Evolutionary conservation across 2,329 filamentous ascomycete genomes (phyloP), one percentile per base, ranked within the genome.

Genomic region (Trichoderma lentiforme): DNA sequence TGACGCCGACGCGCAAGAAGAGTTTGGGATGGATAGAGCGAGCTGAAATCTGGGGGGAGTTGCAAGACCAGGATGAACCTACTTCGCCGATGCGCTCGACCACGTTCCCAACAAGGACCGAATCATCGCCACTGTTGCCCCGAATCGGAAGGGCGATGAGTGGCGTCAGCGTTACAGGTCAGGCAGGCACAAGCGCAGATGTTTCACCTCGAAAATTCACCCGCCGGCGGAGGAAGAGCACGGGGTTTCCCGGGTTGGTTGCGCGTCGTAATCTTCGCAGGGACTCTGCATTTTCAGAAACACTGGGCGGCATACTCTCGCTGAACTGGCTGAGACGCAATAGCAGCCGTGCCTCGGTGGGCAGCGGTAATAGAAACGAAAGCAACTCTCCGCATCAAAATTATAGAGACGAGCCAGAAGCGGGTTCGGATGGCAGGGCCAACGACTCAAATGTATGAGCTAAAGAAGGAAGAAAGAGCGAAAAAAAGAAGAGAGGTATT

Each of bases 21-120:
- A 86, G 85, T 21, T 85, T 83, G 51, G 79, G 89, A 68, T 89
- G 88, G 85, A 84, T 89, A 71, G 92, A 96, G 78, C 88, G 89
- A 1, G 90, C 90, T 43, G 93, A 96, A 76, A 96, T 97, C 36
- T 97, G 94, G 94, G 92, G 90, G 71, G 94, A 97, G 79, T 86
- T 97, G 15, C 91, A 96, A 78, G 94, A 97, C 76, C 89, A 92
- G 53, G 87, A 89, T 65, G 81, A 83, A 24, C 80, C 82, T 34
- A 82, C 80, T 71, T 82, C 83, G 66, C 80, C 82, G 0, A 75
- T 82, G 28, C 84, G 86, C 15, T 87, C 87, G 12, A 85, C 81
- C 69, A 88, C 87, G 3, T 72, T 88, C 43, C 85, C 86, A 0
- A 80, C 77, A 1, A 77, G 79, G 21, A 79, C 76, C 39, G 84